phyloP scores from a whole-genome alignment of 306 rosid genomes.

The Lathyrus aphaca region DNA sequence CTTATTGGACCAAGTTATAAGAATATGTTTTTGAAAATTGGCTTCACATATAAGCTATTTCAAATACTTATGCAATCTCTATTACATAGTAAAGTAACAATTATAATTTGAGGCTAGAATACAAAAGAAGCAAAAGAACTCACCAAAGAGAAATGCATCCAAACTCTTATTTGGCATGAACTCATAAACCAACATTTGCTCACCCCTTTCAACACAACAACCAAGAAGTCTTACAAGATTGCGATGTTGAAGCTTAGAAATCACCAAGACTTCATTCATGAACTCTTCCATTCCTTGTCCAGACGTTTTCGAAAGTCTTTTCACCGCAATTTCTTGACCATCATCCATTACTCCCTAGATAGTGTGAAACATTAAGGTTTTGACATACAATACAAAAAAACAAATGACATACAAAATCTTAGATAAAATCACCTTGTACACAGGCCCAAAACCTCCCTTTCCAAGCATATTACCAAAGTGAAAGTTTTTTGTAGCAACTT shows the following conservation, averaged over 20 bases:
- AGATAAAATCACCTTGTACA: constrained; percentile 36
- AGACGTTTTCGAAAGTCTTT: constrained; percentile 50
- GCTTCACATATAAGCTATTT: background rate
- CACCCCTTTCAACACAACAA: constrained; percentile 50
- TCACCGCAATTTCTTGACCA: constrained; percentile 52
- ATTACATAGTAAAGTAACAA: too few species aligned
- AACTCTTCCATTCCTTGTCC: constrained; percentile 54
- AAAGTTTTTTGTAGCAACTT: constrained; percentile 42
- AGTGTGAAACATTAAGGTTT: background rate
- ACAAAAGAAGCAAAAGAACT: constrained; percentile 24
- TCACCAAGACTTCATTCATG: constrained; percentile 51
- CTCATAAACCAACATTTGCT: constrained; percentile 52
- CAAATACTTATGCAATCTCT: too few species aligned
- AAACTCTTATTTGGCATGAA: constrained; percentile 57
- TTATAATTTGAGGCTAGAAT: too few species aligned
- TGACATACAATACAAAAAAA: background rate
- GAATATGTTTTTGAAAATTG: background rate
- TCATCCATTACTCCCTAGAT: constrained; percentile 42
- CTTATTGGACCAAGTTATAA: background rate
- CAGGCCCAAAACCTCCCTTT: constrained; percentile 45
- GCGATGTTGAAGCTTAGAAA: constrained; percentile 57
- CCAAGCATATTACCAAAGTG: constrained; percentile 40
- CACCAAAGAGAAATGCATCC: constrained; percentile 55
- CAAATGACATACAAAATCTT: background rate
- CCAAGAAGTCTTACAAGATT: constrained; percentile 57